Evolutionary conservation across 73 alveolate species (phyloP).

Genomic region (Symbiodinium natans): DNA sequence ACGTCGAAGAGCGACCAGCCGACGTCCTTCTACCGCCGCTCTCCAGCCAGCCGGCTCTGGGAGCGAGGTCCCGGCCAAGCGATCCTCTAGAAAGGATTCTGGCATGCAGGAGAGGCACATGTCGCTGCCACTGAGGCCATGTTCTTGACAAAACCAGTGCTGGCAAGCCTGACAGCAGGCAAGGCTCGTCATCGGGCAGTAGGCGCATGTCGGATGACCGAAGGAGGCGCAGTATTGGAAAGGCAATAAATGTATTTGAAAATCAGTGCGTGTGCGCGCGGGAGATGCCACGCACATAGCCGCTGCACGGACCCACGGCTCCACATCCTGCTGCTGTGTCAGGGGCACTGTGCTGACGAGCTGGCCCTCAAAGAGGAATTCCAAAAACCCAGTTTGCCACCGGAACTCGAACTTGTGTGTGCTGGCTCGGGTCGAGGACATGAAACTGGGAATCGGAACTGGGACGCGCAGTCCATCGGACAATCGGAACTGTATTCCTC

Average conservation of each 20-base stretch:
- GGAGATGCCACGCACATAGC: not conserved
- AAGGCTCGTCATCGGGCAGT: not conserved
- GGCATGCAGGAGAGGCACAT: not conserved
- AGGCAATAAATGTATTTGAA: not conserved
- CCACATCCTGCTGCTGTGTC: not conserved
- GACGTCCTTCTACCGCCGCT: not conserved
- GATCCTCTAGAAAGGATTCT: not conserved
- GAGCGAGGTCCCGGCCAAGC: not conserved
- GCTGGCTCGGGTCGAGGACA: too few species aligned
- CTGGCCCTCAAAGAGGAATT: not conserved
- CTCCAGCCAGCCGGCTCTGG: not conserved
- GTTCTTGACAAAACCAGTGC: not conserved
- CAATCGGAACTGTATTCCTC: not conserved
- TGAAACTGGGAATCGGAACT: not conserved
- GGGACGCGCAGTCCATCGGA: not conserved
- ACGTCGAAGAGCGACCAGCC: not conserved
- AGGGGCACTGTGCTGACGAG: not conserved
- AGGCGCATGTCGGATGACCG: not conserved
- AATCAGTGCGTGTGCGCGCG: not conserved
- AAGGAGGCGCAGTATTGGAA: not conserved
- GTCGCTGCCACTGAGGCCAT: not conserved
- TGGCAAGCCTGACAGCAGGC: not conserved
- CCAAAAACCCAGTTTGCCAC: not conserved
- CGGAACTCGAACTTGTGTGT: not conserved
- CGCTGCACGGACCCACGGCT: not conserved